Percentiles rank a stretch among this genome's conserved stretches.
These are phyloP conservation scores for Graphiopsis chlorocephala DNA, from an alignment of 2,329 filamentous ascomycete genomes.

Conservation along the genomic window DNA sequence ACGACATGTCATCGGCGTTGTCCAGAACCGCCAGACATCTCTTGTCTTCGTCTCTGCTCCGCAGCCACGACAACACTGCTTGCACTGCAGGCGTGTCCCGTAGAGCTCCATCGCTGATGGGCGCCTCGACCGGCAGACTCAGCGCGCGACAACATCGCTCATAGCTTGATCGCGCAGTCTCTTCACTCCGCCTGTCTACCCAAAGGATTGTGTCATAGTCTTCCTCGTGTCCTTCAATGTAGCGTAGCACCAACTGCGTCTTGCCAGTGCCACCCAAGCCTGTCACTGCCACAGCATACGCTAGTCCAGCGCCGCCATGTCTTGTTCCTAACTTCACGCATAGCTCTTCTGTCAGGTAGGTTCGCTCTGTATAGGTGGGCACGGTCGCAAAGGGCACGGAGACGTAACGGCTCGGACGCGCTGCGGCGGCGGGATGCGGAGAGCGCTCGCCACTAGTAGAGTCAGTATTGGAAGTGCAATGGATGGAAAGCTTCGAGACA, in stretches of 20 bases:
- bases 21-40: not conserved
- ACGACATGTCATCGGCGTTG: not conserved
- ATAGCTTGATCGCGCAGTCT: not conserved
- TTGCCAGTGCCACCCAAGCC: not conserved
- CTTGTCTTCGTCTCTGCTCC: not conserved
- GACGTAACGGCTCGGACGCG: not conserved
- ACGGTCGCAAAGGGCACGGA: not conserved
- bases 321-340: not conserved
- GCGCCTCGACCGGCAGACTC: not conserved
- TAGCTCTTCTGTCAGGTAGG: not conserved
- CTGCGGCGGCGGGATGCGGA: no score
- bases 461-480: no score
- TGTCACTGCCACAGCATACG: not conserved
- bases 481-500: no score
- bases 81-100: not conserved
- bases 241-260: not conserved
- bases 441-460: no score
- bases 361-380: not conserved
- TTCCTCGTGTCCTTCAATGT: not conserved
- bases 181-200: not conserved
- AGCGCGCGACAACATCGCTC: not conserved
- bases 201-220: not conserved
- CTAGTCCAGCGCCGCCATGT: no score
- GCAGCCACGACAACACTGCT: not conserved
- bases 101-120: not conserved